A percentile compares a stretch with the other conserved stretches of the same genome.
Evolutionary conservation across 1,284 basidiomycete species (phyloP).

Genomic region (Erythrobasidium hasegawianum): DNA sequence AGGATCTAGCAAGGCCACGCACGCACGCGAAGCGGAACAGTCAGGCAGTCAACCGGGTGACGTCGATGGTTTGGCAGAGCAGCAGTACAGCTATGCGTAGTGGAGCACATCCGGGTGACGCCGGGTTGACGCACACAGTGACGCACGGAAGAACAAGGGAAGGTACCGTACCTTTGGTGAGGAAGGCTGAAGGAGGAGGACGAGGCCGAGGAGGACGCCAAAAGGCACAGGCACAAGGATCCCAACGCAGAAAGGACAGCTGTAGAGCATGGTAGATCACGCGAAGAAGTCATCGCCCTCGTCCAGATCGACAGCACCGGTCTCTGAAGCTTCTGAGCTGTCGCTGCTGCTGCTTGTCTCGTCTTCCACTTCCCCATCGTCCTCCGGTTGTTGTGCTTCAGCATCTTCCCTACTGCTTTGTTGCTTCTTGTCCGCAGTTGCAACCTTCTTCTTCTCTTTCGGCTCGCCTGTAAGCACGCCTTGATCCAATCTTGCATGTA

Average conservation of each 20-base stretch:
- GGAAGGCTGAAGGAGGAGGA: not conserved
- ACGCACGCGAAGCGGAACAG: not conserved
- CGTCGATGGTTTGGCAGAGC: not conserved
- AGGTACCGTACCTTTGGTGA: not conserved
- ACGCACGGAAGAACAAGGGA: not conserved
- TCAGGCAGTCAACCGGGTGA: not conserved
- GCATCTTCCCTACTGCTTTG: not conserved
- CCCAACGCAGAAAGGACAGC: not conserved
- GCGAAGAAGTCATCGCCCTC: slow-evolving; percentile 33
- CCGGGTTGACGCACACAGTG: not conserved
- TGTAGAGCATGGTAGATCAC: slow-evolving; percentile 1
- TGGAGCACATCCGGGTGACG: not conserved
- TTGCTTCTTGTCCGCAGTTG: not conserved
- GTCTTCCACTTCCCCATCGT: not conserved
- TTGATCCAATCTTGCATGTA: not conserved
- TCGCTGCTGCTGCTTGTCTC: not conserved
- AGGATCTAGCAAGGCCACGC: too few relatives aligned
- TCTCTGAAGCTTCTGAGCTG: not conserved
- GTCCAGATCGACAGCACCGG: not conserved
- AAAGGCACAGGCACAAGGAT: not conserved
- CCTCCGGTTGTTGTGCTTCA: not conserved
- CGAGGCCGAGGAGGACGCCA: not conserved
- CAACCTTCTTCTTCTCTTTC: slow-evolving; percentile 6
- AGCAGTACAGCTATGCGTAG: not conserved
- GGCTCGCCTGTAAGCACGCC: slow-evolving; percentile 10